Evolutionary conservation across 2,329 filamentous ascomycete species (phyloP).

Genomic region (Metarhizium album): DNA sequence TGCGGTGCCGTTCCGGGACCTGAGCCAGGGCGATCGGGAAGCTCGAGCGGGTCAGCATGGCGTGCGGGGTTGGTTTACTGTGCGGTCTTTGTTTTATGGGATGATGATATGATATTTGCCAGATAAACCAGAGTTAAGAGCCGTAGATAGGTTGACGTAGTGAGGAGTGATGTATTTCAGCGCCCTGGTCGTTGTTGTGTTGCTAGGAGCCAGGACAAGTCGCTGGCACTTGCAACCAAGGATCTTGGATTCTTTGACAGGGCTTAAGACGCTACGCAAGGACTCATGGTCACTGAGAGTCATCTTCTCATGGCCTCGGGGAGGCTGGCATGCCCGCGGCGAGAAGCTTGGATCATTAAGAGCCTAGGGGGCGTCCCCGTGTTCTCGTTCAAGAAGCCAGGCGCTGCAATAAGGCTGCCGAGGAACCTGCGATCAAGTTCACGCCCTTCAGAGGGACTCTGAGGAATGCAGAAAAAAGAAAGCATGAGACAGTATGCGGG

Average conservation of each 20-base stretch:
- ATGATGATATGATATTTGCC: not conserved
- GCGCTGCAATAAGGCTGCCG: too few species aligned
- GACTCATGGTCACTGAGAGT: too few species aligned
- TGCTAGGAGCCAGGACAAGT: not conserved
- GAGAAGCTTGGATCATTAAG: too few species aligned
- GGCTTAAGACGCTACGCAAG: not conserved
- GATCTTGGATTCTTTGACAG: not conserved
- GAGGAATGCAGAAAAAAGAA: too few species aligned
- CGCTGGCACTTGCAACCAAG: not conserved
- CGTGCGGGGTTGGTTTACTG: not conserved
- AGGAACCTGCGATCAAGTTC: too few species aligned
- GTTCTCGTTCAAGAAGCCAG: too few species aligned
- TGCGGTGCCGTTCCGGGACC: not conserved
- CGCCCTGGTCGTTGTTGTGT: too few species aligned
- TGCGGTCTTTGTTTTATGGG: not conserved
- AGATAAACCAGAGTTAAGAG: not conserved
- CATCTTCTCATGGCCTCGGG: too few species aligned
- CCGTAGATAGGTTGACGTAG: not conserved
- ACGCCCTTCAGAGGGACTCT: too few species aligned
- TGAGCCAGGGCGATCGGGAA: not conserved
- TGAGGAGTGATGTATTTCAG: not conserved
- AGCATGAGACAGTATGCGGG: too few species aligned
- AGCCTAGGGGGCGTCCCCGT: too few species aligned
- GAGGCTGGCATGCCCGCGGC: too few species aligned
- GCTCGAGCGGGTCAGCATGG: not conserved